Evolutionary conservation across 495 filamentous ascomycete species (phyloP), one percentile per base, ranked within the genome.

Genomic region (Xylaria acuta): DNA sequence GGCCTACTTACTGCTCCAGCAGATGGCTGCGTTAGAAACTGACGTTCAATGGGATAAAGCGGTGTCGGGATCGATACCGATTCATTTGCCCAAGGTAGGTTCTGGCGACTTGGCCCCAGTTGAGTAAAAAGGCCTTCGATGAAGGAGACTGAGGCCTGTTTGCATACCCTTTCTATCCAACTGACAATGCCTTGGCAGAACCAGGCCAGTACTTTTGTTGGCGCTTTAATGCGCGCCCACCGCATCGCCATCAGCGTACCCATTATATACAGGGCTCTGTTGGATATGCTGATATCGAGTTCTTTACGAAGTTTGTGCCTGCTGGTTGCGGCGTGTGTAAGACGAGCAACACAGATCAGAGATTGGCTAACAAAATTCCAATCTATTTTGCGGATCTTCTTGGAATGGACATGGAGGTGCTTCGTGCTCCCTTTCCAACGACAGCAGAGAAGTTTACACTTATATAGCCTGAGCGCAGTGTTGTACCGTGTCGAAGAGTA

Each of bases 11-110:
- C 49, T 20, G 32, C 30, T 30, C 1, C 32, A 27, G 6, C 25
- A 22, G 36, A n/a, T 41, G 59, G 34, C n/a, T 41, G 25, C 9
- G 7, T 30, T 5, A 0, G 11, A 38, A 9, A 40, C 4, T 12
- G 14, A 18, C 18, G 41, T 30, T 14, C 43, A 51, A 27, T 27
- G 14, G 9, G 40, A 22, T 47, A 32, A 70, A 27, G 6, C 22
- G 12, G n/a, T 5, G 34, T 49, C 18, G 45, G n/a, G n/a, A 32
- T 64, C n/a, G 30, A 45, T 47, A 40, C 32, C 27, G 22, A 47
- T 41, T 58, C 54, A 27, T 30, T 18, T 54, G 2, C 27, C 43
- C 2, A 51, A 64, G 60, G 69, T 64, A 40, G 47, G 69, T 64
- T 30, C 22, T 40, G 1, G 22, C 40, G 41, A 53, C 25, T 64